These are phyloP conservation scores for Pseudocercospora fijiensis DNA, from an alignment of 2,329 filamentous ascomycete genomes.

Conservation along the genomic window DNA sequence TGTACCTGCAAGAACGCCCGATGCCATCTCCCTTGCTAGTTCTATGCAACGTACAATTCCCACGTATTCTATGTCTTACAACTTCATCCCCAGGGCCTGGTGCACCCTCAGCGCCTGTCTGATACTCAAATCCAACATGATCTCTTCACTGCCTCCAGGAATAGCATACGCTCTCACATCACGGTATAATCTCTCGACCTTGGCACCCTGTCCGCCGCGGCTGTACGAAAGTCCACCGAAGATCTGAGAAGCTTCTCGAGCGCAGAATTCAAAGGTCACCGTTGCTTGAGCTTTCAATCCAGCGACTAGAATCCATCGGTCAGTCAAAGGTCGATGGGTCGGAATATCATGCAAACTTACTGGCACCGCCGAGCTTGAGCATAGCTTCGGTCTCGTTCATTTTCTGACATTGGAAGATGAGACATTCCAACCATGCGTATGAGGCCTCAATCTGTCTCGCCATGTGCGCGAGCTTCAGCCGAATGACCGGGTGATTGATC, in stretches of 20 bases:
- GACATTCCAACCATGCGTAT: constrained; percentile 95
- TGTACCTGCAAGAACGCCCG: no score
- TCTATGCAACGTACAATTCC: background rate
- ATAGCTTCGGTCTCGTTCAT: constrained; percentile 96
- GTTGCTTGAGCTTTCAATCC: constrained; percentile 92
- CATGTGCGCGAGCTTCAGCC: constrained; percentile 93
- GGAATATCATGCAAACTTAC: background rate
- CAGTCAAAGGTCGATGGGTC: background rate
- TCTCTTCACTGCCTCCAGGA: constrained; percentile 93
- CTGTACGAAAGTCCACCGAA: constrained; percentile 93
- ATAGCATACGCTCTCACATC: constrained; percentile 95
- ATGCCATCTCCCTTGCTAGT: background rate
- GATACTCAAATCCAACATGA: constrained; percentile 97
- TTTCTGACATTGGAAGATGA: constrained; percentile 87
- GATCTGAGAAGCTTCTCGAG: constrained; percentile 93
- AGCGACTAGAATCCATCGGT: constrained; percentile 59
- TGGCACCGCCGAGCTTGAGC: constrained; percentile 85
- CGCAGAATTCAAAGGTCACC: constrained; percentile 95
- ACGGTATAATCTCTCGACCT: constrained; percentile 90
- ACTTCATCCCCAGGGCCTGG: constrained; percentile 91
- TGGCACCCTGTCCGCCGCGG: constrained; percentile 88
- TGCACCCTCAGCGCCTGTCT: constrained; percentile 85
- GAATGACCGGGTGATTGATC: constrained; percentile 86
- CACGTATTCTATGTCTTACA: constrained; percentile 54
- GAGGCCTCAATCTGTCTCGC: constrained; percentile 94